Base-by-base conservation (phyloP, 768 basidiomycete genomes). In the Leccinum ochraceum region DNA sequence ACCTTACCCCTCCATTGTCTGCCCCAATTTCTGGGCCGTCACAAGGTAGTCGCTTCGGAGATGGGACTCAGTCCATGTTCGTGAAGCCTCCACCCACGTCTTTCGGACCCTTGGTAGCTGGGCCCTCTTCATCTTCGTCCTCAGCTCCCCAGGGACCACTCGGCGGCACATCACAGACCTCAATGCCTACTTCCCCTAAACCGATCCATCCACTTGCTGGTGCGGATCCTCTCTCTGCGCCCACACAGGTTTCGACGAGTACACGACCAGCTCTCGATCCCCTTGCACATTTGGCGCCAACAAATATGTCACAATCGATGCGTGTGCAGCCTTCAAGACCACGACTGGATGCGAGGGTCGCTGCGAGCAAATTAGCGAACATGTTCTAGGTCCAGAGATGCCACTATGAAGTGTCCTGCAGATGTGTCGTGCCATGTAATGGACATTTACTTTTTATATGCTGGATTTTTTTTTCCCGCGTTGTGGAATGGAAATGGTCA, bases 281-380 rank as follows among this genome's bases (percentile, higher is more conserved):
- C 37, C 80, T 92, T 20, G 87, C 84, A 7, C 82, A 83, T 62
- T 75, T 82, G 51, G 77, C 77, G 57, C 81, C 89, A n/a, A 78
- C 80, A 51, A 80, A 80, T 64, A 87, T 92, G 89, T 80, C 89
- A 2, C 80, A 79, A 53, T 91, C 89, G n/a, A 75, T 94, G 72
- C 85, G 88, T 20, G 80, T 89, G 51, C 85, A 86, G 65, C 86
- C 89, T 14, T 84, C 85, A 53, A 77, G 91, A 65, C 85, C 88
- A 49, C 80, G 89, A 67, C 73, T 96, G 67, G 95, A 97, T 71
- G 88, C 94, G 10, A 80, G 88, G 68, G 88, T 92, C 69, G 92
- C 92, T 14, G 93, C 92, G 20, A 91, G 91, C 71, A 95, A 94
- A 73, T 81, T 95, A 59, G 93, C 92, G 7, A 95, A 94, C 69